These are phyloP conservation scores for Pseudogymnoascus sp. DNA, from an alignment of 2,329 filamentous ascomycete species.

Conservation along the genomic window DNA sequence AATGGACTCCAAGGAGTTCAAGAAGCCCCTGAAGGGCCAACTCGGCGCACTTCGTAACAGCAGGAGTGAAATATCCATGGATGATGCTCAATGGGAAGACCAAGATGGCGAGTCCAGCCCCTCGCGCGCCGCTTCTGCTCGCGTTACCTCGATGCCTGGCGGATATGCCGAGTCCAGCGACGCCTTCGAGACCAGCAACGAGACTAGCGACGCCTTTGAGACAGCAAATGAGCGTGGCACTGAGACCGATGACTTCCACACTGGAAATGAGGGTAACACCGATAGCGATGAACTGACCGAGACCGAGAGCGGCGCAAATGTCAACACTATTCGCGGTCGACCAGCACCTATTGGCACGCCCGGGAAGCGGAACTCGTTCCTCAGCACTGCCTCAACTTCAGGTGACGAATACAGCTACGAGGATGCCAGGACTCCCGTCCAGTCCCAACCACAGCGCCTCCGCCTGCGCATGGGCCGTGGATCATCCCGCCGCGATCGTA, in stretches of 20 bases:
- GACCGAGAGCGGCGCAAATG: conserved; percentile 56
- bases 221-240: conserved; percentile 57
- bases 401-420: conserved; percentile 64
- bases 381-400: conserved; percentile 85
- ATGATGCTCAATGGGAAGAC: conserved; percentile 89
- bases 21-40: conserved; percentile 64
- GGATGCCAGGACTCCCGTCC: conserved; percentile 54
- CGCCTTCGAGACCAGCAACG: conserved; percentile 73
- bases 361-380: conserved; percentile 58
- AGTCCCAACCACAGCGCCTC: conserved; percentile 57
- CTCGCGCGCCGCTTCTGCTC: conserved; percentile 37
- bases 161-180: conserved; percentile 46
- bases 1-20: conserved; percentile 58
- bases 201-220: conserved; percentile 59
- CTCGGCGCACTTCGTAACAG: conserved; percentile 68
- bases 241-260: conserved; percentile 92
- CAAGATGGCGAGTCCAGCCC: conserved; percentile 48
- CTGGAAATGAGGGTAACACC: conserved; percentile 73
- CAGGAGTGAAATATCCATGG: conserved; percentile 68
- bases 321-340: conserved; percentile 28
- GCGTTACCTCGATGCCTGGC: conserved; percentile 21
- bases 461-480: conserved; percentile 63
- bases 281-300: conserved; percentile 72
- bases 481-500: conserved; percentile 51
- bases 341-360: conserved; percentile 36